Evolutionary conservation across 345 rosid species (phyloP).

Genomic region (Eucalyptus sideroxylon): DNA sequence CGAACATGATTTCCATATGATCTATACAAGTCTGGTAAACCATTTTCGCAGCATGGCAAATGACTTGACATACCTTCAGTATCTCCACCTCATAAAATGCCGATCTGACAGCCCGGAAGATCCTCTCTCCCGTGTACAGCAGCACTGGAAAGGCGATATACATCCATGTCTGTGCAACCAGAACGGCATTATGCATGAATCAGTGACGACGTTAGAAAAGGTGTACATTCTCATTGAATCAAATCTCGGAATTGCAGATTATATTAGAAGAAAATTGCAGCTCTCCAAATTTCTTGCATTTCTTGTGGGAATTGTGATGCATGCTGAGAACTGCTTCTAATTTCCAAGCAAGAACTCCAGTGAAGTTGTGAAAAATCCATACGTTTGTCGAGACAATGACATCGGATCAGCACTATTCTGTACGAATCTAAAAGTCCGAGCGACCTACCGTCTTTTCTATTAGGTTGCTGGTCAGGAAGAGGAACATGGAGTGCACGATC

Average conservation of each 20-base stretch:
- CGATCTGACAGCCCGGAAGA: slow-evolving; percentile 28
- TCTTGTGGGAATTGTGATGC: neutral
- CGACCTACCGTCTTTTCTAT: slow-evolving; percentile 32
- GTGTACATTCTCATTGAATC: neutral
- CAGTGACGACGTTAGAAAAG: neutral
- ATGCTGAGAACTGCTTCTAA: neutral
- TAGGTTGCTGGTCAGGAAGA: slow-evolving; percentile 26
- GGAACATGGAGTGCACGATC: slow-evolving; percentile 50
- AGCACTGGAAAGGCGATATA: slow-evolving; percentile 38
- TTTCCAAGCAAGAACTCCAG: neutral
- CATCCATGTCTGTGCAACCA: slow-evolving; percentile 34
- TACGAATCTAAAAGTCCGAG: neutral
- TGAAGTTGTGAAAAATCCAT: neutral
- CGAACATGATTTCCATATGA: neutral
- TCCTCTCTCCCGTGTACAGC: slow-evolving; percentile 40
- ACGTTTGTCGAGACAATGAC: neutral
- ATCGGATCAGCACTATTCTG: neutral
- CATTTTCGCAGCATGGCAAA: neutral
- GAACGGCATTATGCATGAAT: neutral
- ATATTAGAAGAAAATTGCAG: neutral
- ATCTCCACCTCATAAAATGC: slow-evolving; percentile 10
- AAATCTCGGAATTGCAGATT: neutral
- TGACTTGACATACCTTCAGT: slow-evolving; percentile 10
- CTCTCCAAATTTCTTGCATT: neutral
- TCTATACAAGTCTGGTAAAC: neutral